These are phyloP conservation scores for Pseudocercospora fijiensis DNA, from an alignment of 2,329 filamentous ascomycete genomes.

Conservation along the genomic window DNA sequence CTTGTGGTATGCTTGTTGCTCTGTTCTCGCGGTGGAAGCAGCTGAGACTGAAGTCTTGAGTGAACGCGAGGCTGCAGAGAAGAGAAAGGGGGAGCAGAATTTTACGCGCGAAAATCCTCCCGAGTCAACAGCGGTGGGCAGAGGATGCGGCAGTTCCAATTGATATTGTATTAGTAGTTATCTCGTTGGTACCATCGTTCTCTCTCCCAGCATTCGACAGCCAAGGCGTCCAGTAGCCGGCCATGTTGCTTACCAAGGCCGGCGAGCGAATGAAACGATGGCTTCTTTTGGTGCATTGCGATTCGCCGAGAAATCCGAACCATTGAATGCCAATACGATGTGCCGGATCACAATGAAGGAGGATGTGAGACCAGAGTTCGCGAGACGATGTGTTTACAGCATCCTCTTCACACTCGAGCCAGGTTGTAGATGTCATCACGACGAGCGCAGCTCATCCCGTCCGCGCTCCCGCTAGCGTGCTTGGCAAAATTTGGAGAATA, in stretches of 20 bases:
- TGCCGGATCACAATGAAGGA: neutral
- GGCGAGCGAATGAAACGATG: neutral
- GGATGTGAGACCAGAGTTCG: neutral
- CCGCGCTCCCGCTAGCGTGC: neutral
- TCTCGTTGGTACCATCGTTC: too few relatives aligned
- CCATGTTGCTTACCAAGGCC: neutral
- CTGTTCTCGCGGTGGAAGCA: neutral
- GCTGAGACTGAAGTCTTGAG: neutral
- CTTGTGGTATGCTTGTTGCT: neutral
- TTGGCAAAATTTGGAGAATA: neutral
- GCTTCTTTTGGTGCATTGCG: slow-evolving; percentile 18
- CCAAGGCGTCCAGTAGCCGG: neutral
- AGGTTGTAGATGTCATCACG: neutral
- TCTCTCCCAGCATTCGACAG: neutral
- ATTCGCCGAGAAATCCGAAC: slow-evolving; percentile 12
- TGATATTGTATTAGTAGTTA: too few relatives aligned
- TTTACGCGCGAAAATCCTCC: neutral
- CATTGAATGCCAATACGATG: slow-evolving; percentile 7
- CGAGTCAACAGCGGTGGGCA: neutral
- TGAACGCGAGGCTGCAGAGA: neutral
- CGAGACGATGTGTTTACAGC: neutral
- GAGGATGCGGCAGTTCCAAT: neutral
- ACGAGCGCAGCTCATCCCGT: neutral
- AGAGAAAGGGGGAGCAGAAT: neutral
- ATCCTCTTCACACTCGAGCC: neutral